Evolutionary conservation across 805 yeast genomes (phyloP), one percentile per base, ranked within the genome.

Genomic region (Metschnikowia lochheadii): DNA sequence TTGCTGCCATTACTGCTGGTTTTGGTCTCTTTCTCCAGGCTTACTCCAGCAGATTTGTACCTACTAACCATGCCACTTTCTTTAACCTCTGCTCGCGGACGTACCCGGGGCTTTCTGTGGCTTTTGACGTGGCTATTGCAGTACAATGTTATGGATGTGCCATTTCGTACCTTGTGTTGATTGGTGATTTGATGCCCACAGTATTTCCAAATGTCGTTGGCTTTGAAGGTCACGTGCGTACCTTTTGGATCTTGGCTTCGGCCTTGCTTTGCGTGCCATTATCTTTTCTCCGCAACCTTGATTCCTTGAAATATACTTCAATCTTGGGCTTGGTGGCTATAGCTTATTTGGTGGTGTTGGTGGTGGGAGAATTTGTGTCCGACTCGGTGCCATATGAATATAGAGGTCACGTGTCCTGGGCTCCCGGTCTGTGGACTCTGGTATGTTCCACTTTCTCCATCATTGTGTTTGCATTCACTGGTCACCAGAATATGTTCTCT

Each of bases 401-500:
- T 29, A 49, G 54, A 37, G 76, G 76, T 2, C 58, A 63, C 67
- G 59, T 58, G n/a, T 54, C 59, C 8, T 60, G 64, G 48, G 58
- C 63, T 42, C 77, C 77, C 1, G 57, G 64, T 65, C 87, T 46
- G 62, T 78, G 50, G 49, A 75, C 56, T 53, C 81, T 53, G n/a
- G 75, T 91, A 17, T 77, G 86, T 21, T 63, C 70, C 26, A 82
- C 94, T 10, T 82, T 91, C 64, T 95, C 97, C n/a, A 87, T 91
- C 55, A 84, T 90, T 58, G 92, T 92, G 13, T 91, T 92, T 73
- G 96, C 97, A 0, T 92, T 83, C 68, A 92, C 98, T 0, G 94
- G 97, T 61, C 97, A 92, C 63, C 97, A 92, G 66, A 92, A 92
- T 69, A 89, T 89, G 89, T 89, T 89, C 61, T 82, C 96, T 1